Evolutionary conservation across 371 early-diverging fungal genomes (phyloP), one percentile per base, ranked within the genome.

Genomic region (Batrachochytrium dendrobatidis): DNA sequence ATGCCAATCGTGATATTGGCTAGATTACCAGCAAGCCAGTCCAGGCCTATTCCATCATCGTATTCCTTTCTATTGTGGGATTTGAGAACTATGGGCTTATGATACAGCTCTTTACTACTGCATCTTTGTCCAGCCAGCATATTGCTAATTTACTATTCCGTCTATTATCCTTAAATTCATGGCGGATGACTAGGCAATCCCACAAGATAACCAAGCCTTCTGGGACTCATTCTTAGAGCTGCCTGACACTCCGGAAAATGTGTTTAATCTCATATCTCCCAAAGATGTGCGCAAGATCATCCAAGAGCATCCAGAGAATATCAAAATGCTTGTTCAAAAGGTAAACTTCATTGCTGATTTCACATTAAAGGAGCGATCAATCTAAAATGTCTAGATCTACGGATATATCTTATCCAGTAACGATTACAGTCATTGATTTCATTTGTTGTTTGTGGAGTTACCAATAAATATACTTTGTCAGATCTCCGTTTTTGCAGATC

Each of bases 241-340:
- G 18, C 89, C 90, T 1, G 91, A 89, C 33, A 75, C 82, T 24
- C 77, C 85, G 44, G 92, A 92, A 58, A 93, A 92, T 71, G 83
- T 92, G 8, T 90, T 86, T 69, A 85, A 90, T 32, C 82, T 92
- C 24, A 81, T 91, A 34, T 80, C 89, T n/a, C 82, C 86, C 2
- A 82, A 83, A 26, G 94, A 94, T 62, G 85, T 91, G 43, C 77
- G 91, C 39, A 73, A 81, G 34, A 83, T 86, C 17, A 76, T 89
- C 56, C 88, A 90, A 64, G 65, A 77, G 1, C 83, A 86, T 17
- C 77, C 80, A 53, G 86, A 83, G 48, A 90, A 90, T 68, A 67
- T 92, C 44, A 83, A 81, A 56, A 86, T 83, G 18, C 69, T 92
- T 28, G 62, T 83, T 46, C 45, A 43, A 18, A 69, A 68, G 57